phyloP scores from a whole-genome alignment of 2,329 filamentous ascomycete species.

The Aspergillus candidus region DNA sequence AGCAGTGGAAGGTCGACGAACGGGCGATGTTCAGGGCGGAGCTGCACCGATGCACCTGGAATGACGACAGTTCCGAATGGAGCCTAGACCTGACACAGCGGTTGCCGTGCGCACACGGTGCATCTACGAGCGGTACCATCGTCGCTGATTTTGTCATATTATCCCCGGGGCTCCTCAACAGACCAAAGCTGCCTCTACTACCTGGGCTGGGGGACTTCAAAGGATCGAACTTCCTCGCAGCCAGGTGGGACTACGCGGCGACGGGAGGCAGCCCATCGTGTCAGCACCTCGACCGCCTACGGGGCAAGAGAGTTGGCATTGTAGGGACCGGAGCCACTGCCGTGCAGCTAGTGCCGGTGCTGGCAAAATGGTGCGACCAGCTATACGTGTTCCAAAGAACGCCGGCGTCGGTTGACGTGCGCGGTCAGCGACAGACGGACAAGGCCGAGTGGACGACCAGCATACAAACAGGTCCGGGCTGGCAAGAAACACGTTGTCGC shows the following conservation, averaged over 20 bases:
- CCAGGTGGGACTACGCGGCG: constrained; percentile 20
- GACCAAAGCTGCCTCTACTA: constrained; percentile 19
- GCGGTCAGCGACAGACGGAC: constrained; percentile 24
- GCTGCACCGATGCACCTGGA: constrained; percentile 19
- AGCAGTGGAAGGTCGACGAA: constrained; percentile 39
- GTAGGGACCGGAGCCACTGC: constrained; percentile 44
- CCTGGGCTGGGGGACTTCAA: constrained; percentile 17
- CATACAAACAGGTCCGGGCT: constrained; percentile 5
- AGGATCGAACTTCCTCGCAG: constrained; percentile 20
- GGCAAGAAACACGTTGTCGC: constrained; percentile 23
- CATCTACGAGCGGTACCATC: constrained; percentile 1
- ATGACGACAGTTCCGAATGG: neutral
- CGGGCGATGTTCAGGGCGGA: constrained; percentile 46
- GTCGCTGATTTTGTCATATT: constrained; percentile 35
- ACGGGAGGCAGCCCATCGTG: constrained; percentile 1
- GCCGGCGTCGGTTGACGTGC: constrained; percentile 28
- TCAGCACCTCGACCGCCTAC: neutral
- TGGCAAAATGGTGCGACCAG: constrained; percentile 27
- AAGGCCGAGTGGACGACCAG: constrained; percentile 3
- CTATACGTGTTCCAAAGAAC: constrained; percentile 35
- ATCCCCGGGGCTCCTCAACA: constrained; percentile 19
- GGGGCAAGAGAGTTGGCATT: constrained; percentile 37
- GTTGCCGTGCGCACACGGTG: constrained; percentile 1
- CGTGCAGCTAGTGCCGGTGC: constrained; percentile 35
- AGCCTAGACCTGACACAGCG: no score